Evolutionary conservation across 495 filamentous ascomycete species (phyloP).

Genomic region (Penicillium longicatenatum): DNA sequence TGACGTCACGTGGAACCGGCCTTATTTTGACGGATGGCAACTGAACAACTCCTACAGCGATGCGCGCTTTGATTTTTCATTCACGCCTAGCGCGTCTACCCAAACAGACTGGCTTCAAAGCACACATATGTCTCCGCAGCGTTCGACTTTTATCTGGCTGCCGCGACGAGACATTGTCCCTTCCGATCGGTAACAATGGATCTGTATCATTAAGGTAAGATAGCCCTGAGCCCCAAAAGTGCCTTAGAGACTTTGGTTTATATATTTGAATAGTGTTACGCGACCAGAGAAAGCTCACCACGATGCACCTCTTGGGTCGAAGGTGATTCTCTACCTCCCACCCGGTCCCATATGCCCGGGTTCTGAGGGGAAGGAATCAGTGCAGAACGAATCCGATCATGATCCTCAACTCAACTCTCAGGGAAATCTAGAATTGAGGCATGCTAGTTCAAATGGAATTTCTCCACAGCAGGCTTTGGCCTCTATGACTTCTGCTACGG

Average conservation of each 20-base stretch:
- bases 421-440: not conserved
- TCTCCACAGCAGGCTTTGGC: conserved; percentile 32
- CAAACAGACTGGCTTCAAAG: not conserved
- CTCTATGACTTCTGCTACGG: conserved; percentile 30
- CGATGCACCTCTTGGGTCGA: conserved; percentile 6
- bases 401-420: not conserved
- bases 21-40: not conserved
- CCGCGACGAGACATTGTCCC: conserved; percentile 18
- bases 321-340: conserved; percentile 44
- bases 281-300: conserved; percentile 16
- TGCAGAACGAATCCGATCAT: not conserved
- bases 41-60: conserved; percentile 3
- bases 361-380: not conserved
- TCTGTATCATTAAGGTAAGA: conserved; percentile 32
- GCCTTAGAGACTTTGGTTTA: too few species aligned
- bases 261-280: conserved; percentile 24
- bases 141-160: conserved; percentile 9
- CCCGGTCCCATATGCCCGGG: conserved; percentile 37
- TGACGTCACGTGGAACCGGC: not conserved
- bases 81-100: not conserved
- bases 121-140: too few species aligned
- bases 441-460: not conserved
- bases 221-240: not conserved
- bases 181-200: conserved; percentile 42
- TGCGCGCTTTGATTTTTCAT: conserved; percentile 15